Evolutionary conservation across 352 stramenopile genomes (phyloP), one percentile per base, ranked within the genome.

Genomic region (Phytopythium boreale): DNA sequence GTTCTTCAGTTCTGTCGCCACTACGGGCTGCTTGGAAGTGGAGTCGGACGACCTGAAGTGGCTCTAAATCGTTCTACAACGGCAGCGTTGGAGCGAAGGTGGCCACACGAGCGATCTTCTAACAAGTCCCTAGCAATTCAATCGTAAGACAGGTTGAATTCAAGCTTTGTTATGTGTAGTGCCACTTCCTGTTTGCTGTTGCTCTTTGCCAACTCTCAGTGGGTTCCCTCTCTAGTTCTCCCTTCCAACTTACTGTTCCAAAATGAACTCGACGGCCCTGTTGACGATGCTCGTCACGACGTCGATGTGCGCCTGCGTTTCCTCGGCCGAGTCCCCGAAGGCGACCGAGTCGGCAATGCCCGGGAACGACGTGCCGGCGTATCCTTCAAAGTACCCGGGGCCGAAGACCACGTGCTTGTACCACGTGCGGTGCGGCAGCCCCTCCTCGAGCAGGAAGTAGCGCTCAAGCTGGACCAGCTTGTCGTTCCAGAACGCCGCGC

Each of bases 341-440:
- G 61, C 59, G 34, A 76, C 62, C 24, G 39, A 55, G 51, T 76
- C 69, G 15, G 56, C 53, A 36, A 76, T 70, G 31, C 69, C 69
- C 15, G 69, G 69, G 62, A 76, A 76, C 34, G 69, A 64, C 31
- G 65, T 62, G 36, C 69, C 69, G 14, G 64, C 47, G 62, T 75
- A 75, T 7, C 69, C 69, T 47, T 75, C 69, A 29, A 59, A 75
- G 44, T 64, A 75, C 20, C 69, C 69, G 19, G 69, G 69, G 12
- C 69, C 69, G 24, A 75, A 75, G 22, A 75, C 61, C 37, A 82
- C 71, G 62, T 82, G 74, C 61, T 72, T 72, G 66, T 70, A 82
- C 74, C 74, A 82, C 19, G 68, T 58, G 50, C 74, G 74, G 58
- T 82, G 74, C 34, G 68, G 74, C 34, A 82, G 66, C 4, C 74